phyloP scores from a whole-genome alignment of 2,329 filamentous ascomycete genomes.

The Cercospora nicotianae region DNA sequence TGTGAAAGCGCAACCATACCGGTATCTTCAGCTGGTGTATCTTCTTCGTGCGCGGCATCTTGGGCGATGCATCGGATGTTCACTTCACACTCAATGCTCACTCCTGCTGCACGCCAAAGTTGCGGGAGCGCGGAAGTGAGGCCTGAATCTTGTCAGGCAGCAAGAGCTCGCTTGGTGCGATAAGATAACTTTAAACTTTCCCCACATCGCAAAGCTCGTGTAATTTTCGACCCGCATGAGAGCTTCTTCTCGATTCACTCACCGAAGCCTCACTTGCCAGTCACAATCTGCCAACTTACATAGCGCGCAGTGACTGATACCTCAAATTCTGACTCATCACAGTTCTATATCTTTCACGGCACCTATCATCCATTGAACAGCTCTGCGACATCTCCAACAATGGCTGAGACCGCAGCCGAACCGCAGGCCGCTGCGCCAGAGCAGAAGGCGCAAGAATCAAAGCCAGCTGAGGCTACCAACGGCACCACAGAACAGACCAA shows the following conservation, averaged over 20 bases:
- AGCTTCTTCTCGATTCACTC: slow-evolving; percentile 6
- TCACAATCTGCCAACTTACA: not conserved
- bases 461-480: slow-evolving; percentile 24
- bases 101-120: slow-evolving; percentile 7
- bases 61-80: slow-evolving; percentile 8
- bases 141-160: slow-evolving; percentile 8
- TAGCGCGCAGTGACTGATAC: not conserved
- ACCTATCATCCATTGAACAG: slow-evolving; percentile 6
- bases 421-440: slow-evolving; percentile 25
- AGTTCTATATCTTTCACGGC: not conserved
- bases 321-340: not conserved
- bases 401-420: slow-evolving; percentile 26
- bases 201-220: slow-evolving; percentile 9
- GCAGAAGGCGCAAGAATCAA: slow-evolving; percentile 21
- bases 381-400: slow-evolving; percentile 10
- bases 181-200: slow-evolving; percentile 8
- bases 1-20: slow-evolving; percentile 9
- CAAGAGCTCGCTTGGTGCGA: slow-evolving; percentile 2
- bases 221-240: slow-evolving; percentile 7
- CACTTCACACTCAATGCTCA: not conserved
- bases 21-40: slow-evolving; percentile 60
- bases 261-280: slow-evolving; percentile 2
- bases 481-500: slow-evolving; percentile 21
- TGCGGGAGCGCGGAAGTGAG: slow-evolving; percentile 12
- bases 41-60: slow-evolving; percentile 51